Conservation (phyloP, 768 basidiomycete species). For the Trametes meyenii region DNA sequence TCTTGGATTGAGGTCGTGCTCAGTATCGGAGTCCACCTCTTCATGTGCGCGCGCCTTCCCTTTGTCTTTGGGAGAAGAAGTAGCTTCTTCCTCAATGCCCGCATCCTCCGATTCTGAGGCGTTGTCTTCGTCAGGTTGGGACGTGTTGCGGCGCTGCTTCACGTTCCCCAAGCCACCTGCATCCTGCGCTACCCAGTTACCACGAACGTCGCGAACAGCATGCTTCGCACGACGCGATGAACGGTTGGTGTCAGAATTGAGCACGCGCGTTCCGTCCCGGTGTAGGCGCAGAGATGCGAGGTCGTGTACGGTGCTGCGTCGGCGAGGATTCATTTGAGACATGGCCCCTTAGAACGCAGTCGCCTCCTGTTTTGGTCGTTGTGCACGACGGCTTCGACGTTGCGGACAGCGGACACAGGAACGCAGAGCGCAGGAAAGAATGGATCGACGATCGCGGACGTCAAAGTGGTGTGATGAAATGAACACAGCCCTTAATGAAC, state of each 20-base stretch:
- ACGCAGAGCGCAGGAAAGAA: background rate
- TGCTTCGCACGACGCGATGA: slow-evolving; percentile 38
- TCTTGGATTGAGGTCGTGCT: slow-evolving; percentile 28
- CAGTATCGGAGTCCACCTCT: slow-evolving; percentile 16
- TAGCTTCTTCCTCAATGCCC: slow-evolving; percentile 25
- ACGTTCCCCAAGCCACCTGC: slow-evolving; percentile 56
- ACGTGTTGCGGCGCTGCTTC: slow-evolving; percentile 38
- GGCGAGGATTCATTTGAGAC: slow-evolving; percentile 23
- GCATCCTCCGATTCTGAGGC: slow-evolving; percentile 32
- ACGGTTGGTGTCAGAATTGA: slow-evolving; percentile 42
- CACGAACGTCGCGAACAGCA: slow-evolving; percentile 48
- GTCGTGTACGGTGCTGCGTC: slow-evolving; percentile 65
- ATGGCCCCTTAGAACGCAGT: slow-evolving; percentile 5
- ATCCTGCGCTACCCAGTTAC: slow-evolving; percentile 69
- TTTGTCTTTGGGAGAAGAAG: slow-evolving; percentile 30
- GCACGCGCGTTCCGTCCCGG: slow-evolving; percentile 63
- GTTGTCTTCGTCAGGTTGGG: slow-evolving; percentile 17
- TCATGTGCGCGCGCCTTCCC: slow-evolving; percentile 26
- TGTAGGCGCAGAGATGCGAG: slow-evolving; percentile 65
- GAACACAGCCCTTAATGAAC: background rate
- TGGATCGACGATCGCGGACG: background rate
- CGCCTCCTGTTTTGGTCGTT: background rate
- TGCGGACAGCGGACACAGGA: slow-evolving; percentile 5
- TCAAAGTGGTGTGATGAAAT: background rate
- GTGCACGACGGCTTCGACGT: background rate